Base-by-base conservation (phyloP, 169 alveolate species). In the Neospora caninum region DNA sequence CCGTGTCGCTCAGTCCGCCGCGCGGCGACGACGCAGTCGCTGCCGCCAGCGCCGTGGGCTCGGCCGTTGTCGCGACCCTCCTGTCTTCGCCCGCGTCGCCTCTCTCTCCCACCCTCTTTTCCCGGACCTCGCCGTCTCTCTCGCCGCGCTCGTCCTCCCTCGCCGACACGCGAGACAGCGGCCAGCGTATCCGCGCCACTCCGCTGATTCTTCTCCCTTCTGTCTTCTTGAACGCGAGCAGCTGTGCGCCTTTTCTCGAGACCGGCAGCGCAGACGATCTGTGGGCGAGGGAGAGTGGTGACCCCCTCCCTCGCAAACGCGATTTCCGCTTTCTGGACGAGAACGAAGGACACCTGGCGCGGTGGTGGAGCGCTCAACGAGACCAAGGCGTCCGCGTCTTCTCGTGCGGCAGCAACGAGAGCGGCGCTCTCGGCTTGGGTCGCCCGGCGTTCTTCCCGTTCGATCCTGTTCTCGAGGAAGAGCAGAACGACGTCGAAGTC, bases 381-480 rank as follows among this genome's bases (percentile, higher is more conserved):
- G n/a, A n/a, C n/a, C n/a, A 43, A 78, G 27, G 29, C 86, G 45
- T 25, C 43, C 39, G 80, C n/a, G 64, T 83, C 89, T 83, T 42
- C 69, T 31, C 94, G 0, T 92, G 94, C 78, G 94, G 94, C 13
- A 49, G 87, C 39, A 92, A 92, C 42, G 94, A 92, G 54, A 34
- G 39, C 34, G 94, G 94, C 67, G 80, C 92, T 69, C 94, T 92
- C 0, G 94, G 94, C 53, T 88, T 92, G 13, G 94, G 94, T 41
- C 64, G 73, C 54, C 84, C 94, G 38, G 86, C 94, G 38, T 92
- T 80, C 94, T 92, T 92, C 78, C 94, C 94, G 25, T 73, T 92
- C n/a, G 94, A 92, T n/a, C 94, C 94, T 0, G 58, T 92, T 2
- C 88, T 92, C 45, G 78, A 45, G 53, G 94, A 92, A n/a, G n/a